Evolutionary conservation across 345 rosid genomes (phyloP), one percentile per base, ranked within the genome.

Genomic region (Sonneratia caseolaris): DNA sequence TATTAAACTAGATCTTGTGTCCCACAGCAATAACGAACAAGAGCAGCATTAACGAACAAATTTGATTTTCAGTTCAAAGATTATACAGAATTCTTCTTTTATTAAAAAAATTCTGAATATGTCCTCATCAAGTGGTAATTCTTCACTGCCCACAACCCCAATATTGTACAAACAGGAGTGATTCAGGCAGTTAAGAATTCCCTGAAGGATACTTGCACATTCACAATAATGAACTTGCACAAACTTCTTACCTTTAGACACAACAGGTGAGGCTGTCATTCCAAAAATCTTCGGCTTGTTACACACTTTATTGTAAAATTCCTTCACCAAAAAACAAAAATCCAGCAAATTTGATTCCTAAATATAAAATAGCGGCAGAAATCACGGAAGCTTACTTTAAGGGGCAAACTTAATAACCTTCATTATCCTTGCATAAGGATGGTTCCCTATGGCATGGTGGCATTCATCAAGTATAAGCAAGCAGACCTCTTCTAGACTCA

Each of bases 201-300:
- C 43, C 43, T 40, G 7, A 1, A 40, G 9, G 43, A 8, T 40
- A 40, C 43, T 40, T 40, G 43, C 43, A 40, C 43, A 1, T 4
- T 14, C 43, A 37, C 5, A 18, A 35, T 7, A 66, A 4, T 16
- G 2, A 12, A 66, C 21, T 36, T 66, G 18, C 1, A 68, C 36
- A 45, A 15, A 45, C 56, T 43, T 43, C 79, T 73, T 83, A 86
- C 98, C 97, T 85, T 85, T 91, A 76, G 86, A 79, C 72, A 81
- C 57, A 67, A 80, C 84, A 27, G 85, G 84, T 22, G 93, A 83
- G 1, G 92, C 84, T 14, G 97, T 89, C 89, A 95, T 85, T 77
- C 97, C 97, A 82, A 95, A 85, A 68, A 95, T 79, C 85, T 83
- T 95, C 11, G 97, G 99, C 82, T 89, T 90, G 72, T 74, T 53